Conservation (phyloP, 139 green algal species). For the Volvox reticuliferus region DNA sequence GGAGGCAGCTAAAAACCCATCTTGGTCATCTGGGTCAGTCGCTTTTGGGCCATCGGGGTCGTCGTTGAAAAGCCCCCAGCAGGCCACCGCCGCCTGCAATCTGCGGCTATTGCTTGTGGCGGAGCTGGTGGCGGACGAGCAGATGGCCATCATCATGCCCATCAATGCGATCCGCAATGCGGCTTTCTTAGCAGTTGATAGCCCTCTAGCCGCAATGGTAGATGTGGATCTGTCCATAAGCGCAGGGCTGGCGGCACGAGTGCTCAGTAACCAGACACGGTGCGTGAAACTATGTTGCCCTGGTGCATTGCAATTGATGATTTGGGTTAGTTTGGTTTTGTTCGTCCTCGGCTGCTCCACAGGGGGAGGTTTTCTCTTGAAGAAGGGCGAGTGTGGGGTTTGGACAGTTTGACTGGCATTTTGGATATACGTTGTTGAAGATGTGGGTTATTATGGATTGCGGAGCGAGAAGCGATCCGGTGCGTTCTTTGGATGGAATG, state of each 20-base stretch:
- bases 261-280: not conserved
- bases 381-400: no score
- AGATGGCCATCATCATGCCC: constrained; percentile 53
- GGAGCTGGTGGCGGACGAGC: constrained; percentile 44
- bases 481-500: no score
- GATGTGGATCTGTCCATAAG: constrained; percentile 50
- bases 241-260: not conserved
- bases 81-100: not conserved
- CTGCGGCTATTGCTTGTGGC: constrained; percentile 41
- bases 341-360: no score
- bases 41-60: not conserved
- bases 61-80: not conserved
- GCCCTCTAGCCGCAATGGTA: constrained; percentile 49
- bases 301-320: no score
- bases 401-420: no score
- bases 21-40: not conserved
- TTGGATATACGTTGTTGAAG: no score
- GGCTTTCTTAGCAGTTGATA: constrained; percentile 47
- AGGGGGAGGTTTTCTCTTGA: no score
- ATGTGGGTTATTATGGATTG: no score
- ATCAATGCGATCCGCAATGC: constrained; percentile 59
- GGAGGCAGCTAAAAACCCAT: not conserved
- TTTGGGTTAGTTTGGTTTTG: no score
- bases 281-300: not conserved
- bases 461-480: no score